Evolutionary conservation across 2,329 filamentous ascomycete species (phyloP).

Genomic region (Alternaria panax): DNA sequence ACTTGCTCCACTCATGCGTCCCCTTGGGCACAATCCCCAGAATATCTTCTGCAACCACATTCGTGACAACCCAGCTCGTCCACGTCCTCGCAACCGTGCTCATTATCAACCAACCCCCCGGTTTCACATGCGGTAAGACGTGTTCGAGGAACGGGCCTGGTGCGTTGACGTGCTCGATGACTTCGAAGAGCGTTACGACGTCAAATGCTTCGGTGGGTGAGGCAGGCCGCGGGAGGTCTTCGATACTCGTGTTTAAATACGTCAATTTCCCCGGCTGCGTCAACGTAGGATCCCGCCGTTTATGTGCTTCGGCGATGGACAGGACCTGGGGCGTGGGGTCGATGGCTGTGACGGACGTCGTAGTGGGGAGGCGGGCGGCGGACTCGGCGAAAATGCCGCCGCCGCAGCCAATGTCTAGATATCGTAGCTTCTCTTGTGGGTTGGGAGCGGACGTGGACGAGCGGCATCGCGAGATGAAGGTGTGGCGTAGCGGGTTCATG

Average conservation of each 20-base stretch:
- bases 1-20: constrained; percentile 96
- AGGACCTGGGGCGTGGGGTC: constrained; percentile 80
- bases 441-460: constrained; percentile 49
- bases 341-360: constrained; percentile 73
- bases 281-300: constrained; percentile 74
- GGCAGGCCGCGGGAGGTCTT: constrained; percentile 63
- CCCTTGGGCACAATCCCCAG: constrained; percentile 86
- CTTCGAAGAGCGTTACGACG: constrained; percentile 88
- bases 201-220: constrained; percentile 66
- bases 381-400: constrained; percentile 96
- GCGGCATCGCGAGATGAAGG: constrained; percentile 81
- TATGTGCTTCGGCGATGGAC: constrained; percentile 77
- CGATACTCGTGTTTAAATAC: constrained; percentile 80
- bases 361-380: constrained; percentile 72
- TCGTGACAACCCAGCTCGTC: constrained; percentile 90
- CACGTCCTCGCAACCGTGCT: constrained; percentile 92
- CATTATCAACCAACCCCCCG: constrained; percentile 90
- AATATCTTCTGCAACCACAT: constrained; percentile 88
- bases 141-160: constrained; percentile 76
- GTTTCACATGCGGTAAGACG: constrained; percentile 78
- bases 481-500: constrained; percentile 96
- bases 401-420: constrained; percentile 93
- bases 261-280: constrained; percentile 62
- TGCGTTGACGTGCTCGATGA: constrained; percentile 87
- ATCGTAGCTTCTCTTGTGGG: constrained; percentile 61